A percentile compares a stretch with the other conserved stretches of the same genome.
These are phyloP conservation scores for Fusarium albosuccineum DNA, from an alignment of 2,329 filamentous ascomycete genomes.

Conservation along the genomic window DNA sequence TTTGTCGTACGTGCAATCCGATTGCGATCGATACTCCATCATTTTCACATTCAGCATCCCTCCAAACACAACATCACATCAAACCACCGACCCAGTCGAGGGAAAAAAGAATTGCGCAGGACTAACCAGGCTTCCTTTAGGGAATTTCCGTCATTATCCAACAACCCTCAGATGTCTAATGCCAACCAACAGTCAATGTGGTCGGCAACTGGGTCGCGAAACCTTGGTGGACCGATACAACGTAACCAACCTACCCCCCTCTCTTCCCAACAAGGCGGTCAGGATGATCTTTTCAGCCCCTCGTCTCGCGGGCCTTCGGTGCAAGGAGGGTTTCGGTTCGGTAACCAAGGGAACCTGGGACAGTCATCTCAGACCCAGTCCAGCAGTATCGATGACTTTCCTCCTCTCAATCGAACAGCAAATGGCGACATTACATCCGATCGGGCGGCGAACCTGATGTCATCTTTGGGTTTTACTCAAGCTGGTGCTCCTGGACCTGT, in stretches of 20 bases:
- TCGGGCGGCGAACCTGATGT: constrained; percentile 64
- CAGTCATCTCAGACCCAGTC: constrained; percentile 63
- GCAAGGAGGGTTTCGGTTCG: constrained; percentile 68
- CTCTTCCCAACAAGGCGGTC: constrained; percentile 63
- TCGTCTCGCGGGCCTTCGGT: constrained; percentile 54
- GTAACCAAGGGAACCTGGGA: constrained; percentile 58
- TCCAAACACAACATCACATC: constrained; percentile 3
- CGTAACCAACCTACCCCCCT: constrained; percentile 66
- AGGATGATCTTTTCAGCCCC: constrained; percentile 61
- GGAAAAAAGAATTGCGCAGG: constrained; percentile 1
- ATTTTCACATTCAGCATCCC: constrained; percentile 3
- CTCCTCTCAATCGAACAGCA: constrained; percentile 68
- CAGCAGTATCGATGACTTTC: constrained; percentile 70
- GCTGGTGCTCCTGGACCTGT: constrained; percentile 52
- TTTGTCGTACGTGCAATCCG: constrained; percentile 68
- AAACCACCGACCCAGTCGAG: neutral
- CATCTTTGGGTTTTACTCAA: constrained; percentile 67
- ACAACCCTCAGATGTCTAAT: constrained; percentile 67
- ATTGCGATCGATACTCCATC: neutral
- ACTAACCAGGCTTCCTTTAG: constrained; percentile 53
- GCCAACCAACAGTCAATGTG: constrained; percentile 66
- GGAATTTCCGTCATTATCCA: constrained; percentile 75
- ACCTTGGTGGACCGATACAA: constrained; percentile 62
- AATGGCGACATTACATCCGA: constrained; percentile 72
- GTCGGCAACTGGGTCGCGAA: constrained; percentile 64